These are phyloP conservation scores for Micromonas pusilla DNA, from an alignment of 139 green algal genomes.

Conservation along the genomic window DNA sequence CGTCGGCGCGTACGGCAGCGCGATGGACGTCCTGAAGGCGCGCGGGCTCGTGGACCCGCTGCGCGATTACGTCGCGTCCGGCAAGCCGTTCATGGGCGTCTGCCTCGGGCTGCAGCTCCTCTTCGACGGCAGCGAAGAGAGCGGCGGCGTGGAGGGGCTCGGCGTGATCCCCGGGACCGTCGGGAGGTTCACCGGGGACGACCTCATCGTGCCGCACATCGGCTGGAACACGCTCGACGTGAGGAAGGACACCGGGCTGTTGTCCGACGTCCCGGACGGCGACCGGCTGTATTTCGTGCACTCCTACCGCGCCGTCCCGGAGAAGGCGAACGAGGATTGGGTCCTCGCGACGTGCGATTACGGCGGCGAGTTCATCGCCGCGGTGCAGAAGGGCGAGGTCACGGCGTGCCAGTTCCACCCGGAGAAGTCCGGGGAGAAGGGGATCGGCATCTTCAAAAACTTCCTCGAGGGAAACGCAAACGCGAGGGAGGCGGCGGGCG, in stretches of 20 bases:
- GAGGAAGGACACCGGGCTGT: slow-evolving; percentile 8
- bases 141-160: slow-evolving; percentile 76
- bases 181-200: slow-evolving; percentile 61
- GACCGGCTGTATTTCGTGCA: slow-evolving; percentile 96
- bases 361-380: slow-evolving; percentile 75
- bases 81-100: slow-evolving; percentile 89
- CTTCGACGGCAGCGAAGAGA: slow-evolving; percentile 95
- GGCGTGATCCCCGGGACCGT: slow-evolving; percentile 80
- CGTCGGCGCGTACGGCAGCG: slow-evolving; percentile 85
- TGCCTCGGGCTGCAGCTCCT: slow-evolving; percentile 96
- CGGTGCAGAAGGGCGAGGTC: slow-evolving; percentile 72
- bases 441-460: slow-evolving; percentile 63
- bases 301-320: slow-evolving; percentile 64
- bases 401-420: slow-evolving; percentile 91
- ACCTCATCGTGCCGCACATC: slow-evolving; percentile 92
- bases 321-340: slow-evolving; percentile 75
- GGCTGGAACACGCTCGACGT: slow-evolving; percentile 76
- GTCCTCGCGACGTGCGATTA: slow-evolving; percentile 84
- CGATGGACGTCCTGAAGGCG: slow-evolving; percentile 67
- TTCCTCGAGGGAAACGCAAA: slow-evolving; percentile 60
- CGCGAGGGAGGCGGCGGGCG: not conserved
- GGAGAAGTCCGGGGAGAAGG: slow-evolving; percentile 83
- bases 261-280: slow-evolving; percentile 32
- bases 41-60: slow-evolving; percentile 64
- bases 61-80: slow-evolving; percentile 72